These are phyloP conservation scores for Acacia acuminata DNA, from an alignment of 306 rosid species.

Conservation along the genomic window DNA sequence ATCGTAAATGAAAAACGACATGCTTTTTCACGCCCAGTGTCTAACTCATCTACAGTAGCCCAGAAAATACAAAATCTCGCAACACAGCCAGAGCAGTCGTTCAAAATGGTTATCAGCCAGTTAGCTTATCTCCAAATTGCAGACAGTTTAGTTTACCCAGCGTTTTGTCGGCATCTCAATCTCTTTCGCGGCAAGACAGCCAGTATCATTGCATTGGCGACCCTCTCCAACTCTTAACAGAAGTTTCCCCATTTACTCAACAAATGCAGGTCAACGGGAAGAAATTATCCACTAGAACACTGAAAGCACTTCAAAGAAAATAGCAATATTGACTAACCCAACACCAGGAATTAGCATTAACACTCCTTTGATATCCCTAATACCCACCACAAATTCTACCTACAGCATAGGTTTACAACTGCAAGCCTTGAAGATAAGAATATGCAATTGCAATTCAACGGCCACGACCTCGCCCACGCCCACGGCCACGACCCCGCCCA, in stretches of 20 bases:
- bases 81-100: neutral
- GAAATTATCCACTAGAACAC: conserved; percentile 13
- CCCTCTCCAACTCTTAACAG: neutral
- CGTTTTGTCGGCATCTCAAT: neutral
- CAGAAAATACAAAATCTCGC: neutral
- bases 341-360: conserved; percentile 4
- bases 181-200: neutral
- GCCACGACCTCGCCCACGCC: conserved; percentile 74
- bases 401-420: conserved; percentile 41
- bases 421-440: conserved; percentile 33
- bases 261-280: neutral
- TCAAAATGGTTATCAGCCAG: neutral
- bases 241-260: neutral
- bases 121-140: neutral
- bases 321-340: conserved; percentile 27
- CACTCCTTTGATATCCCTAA: conserved; percentile 33
- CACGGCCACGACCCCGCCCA: conserved; percentile 70
- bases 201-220: neutral
- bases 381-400: conserved; percentile 23
- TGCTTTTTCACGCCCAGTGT: neutral
- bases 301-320: conserved; percentile 15
- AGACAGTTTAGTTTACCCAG: neutral
- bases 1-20: neutral
- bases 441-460: conserved; percentile 37
- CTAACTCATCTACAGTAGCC: neutral